Evolutionary conservation across 345 rosid genomes (phyloP), one percentile per base, ranked within the genome.

Genomic region (Eucalyptus paniculata): DNA sequence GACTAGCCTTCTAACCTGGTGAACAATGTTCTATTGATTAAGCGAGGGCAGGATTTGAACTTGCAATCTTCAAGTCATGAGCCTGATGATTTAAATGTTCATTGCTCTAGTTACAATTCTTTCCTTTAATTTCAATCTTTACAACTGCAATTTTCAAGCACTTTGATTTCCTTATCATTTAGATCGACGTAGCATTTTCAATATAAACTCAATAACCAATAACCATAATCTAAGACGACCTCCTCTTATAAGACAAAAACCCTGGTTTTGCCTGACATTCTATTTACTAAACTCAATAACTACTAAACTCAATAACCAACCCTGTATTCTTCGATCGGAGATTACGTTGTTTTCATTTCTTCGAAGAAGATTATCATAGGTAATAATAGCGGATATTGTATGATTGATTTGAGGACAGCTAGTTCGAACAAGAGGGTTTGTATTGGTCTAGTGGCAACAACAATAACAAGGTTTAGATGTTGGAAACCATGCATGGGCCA

Each of bases 401-500:
- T 8, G 40, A 65, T 32, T 7, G 40, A 0, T 67, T 4, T 7
- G 21, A n/a, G 21, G 5, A 67, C 5, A 67, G 23, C 12, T 67
- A 67, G 40, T 67, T 67, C 5, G 0, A 2, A 34, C 42, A 17
- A 67, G 1, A 67, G 77, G 77, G 21, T 67, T 67, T 67, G 42
- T 16, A 34, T 23, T 13, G 2, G 67, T 60, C 32, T 60, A 28
- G 67, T 28, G 16, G 62, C 23, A 18, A 53, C 28, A 56, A 56
- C 12, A 56, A 21, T 0, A 24, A 50, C 18, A 50, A 50, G 51
- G 18, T 50, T 50, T 50, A 5, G 51, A 50, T 50, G 51, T 50
- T 2, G 17, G 51, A 50, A 50, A 50, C 51, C 17, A 2, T 50
- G 6, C 6, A 0, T 1, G 0, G 17, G 6, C 1, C 6, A 2